Conservation (phyloP, 225 moss, liverwort and hornwort species). For the Pleurozium schreberi region DNA sequence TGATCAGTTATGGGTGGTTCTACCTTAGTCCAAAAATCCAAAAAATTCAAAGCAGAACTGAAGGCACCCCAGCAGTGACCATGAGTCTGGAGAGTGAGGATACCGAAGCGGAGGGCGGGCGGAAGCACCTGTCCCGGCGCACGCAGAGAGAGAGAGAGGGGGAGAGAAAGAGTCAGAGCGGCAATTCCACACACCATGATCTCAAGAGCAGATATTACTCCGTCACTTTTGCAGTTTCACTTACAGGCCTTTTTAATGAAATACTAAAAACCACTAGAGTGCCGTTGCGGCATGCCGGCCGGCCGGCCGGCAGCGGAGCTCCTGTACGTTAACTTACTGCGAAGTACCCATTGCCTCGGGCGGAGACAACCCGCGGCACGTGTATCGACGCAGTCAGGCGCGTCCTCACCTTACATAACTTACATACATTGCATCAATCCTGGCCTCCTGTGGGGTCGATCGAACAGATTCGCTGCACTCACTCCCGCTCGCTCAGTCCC, state of each 20-base stretch:
- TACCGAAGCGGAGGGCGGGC: too few relatives aligned
- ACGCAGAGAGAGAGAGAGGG: too few relatives aligned
- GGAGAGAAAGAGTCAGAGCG: too few relatives aligned
- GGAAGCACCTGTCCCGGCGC: too few relatives aligned
- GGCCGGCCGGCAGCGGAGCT: background rate
- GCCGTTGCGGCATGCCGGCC: background rate
- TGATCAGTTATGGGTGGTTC: too few relatives aligned
- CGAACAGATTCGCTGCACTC: constrained; percentile 1
- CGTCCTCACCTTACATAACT: background rate
- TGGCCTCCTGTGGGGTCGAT: background rate
- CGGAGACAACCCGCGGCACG: background rate
- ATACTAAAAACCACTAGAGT: background rate
- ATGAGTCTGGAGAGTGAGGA: too few relatives aligned
- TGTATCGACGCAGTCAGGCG: background rate
- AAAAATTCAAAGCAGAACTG: too few relatives aligned
- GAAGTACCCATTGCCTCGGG: background rate
- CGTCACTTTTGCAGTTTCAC: background rate
- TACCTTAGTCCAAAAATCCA: too few relatives aligned
- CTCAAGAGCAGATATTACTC: background rate
- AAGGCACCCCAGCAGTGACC: too few relatives aligned
- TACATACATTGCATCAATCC: background rate
- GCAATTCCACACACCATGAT: background rate
- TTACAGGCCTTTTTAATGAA: background rate
- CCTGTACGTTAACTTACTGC: background rate
- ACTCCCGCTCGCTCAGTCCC: background rate